Percentiles rank a stretch among this genome's conserved stretches.
These are phyloP conservation scores for Mycena leptocephala DNA, from an alignment of 768 basidiomycete species.

Conservation along the genomic window DNA sequence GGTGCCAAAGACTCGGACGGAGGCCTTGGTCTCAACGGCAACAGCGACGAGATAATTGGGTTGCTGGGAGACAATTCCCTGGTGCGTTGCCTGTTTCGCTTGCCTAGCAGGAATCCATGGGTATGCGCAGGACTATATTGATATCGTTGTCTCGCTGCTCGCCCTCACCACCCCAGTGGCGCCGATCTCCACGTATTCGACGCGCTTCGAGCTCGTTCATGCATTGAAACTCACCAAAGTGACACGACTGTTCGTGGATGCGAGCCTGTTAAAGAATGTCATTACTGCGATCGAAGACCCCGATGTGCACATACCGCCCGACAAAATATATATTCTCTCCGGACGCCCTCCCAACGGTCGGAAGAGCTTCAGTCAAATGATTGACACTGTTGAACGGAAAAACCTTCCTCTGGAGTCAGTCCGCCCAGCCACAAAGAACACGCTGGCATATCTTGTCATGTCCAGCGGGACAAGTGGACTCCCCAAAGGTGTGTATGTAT, in stretches of 20 bases:
- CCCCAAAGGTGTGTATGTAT: constrained; percentile 76
- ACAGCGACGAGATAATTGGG: constrained; percentile 75
- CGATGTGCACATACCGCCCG: constrained; percentile 53
- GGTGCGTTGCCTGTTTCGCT: constrained; percentile 57
- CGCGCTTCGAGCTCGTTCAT: constrained; percentile 70
- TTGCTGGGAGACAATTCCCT: constrained; percentile 80
- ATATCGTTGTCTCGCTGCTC: constrained; percentile 66
- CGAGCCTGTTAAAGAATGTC: constrained; percentile 52
- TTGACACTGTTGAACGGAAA: constrained; percentile 55
- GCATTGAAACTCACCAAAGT: constrained; percentile 62
- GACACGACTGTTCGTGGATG: constrained; percentile 70
- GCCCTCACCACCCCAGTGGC: too few species aligned
- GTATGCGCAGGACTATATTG: constrained; percentile 76
- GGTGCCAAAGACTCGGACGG: constrained; percentile 61
- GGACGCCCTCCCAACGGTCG: constrained; percentile 56
- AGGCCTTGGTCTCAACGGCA: constrained; percentile 68
- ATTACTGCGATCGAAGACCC: constrained; percentile 33
- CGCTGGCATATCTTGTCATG: constrained; percentile 80
- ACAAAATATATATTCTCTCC: constrained; percentile 67
- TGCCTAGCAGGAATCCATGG: too few species aligned
- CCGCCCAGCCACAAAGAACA: constrained; percentile 64
- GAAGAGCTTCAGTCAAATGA: constrained; percentile 61
- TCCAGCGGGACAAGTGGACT: constrained; percentile 86
- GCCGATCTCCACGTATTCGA: constrained; percentile 72
- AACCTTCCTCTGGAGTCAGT: constrained; percentile 59